Base-by-base conservation (phyloP, 768 basidiomycete genomes). In the Chiua virens region DNA sequence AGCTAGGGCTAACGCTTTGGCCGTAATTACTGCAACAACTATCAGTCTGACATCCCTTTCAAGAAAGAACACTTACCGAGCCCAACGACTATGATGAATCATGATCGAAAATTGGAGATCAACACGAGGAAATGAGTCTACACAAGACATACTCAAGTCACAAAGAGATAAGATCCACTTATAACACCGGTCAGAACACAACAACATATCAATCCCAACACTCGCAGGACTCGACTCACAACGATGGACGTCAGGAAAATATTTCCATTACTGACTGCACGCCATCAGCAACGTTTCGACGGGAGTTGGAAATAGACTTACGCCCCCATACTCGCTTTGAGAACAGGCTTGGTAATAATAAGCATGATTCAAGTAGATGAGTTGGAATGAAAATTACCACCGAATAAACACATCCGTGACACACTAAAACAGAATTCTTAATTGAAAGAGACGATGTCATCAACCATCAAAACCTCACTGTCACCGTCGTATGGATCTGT, bases 401-500 rank as follows among this genome's bases (percentile, higher is more conserved):
- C 79, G 76, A 35, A 83, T 75, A 38, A 79, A 65, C 54, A 78
- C 79, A 56, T 82, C 74, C 13, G 75, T 75, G 36, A 79, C 45
- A 0, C 75, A 71, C 82, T 83, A 18, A 36, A 49, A 21, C 11
- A 49, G 30, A 42, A n/a, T 47, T 27, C 3, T 25, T 27, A 14
- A 30, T 36, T 25, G 40, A 27, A 36, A 2, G 13, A 20, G 18
- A 36, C 37, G 5, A 36, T n/a, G 48, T 8, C 14, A 42, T 14
- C 11, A 27, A 49, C 44, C 15, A 18, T 22, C 15, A 10, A 42
- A 39, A 10, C 57, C 78, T 68, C 52, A 82, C 81, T 8, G 82
- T 85, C 7, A 77, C 69, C 0, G 75, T 65, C 5, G 81, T 79
- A 63, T 83, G 80, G n/a, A 78, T 64, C 82, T 84, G 35, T 22